Evolutionary conservation across 306 rosid genomes (phyloP).

Genomic region (Quercus glauca): DNA sequence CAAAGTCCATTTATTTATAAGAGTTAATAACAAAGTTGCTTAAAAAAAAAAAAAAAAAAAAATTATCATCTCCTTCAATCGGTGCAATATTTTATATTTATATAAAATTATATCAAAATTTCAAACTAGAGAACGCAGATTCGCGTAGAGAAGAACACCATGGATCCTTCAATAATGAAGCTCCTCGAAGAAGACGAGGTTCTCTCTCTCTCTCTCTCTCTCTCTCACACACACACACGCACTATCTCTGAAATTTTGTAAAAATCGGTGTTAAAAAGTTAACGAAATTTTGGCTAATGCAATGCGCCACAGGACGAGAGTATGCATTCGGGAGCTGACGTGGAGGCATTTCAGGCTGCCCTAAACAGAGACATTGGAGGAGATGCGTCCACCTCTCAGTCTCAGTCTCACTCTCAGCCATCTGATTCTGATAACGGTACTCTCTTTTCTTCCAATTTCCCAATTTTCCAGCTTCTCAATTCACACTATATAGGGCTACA

Average conservation of each 20-base stretch:
- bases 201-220: not conserved
- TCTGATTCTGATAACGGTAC: slow-evolving; percentile 59
- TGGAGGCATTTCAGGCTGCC: slow-evolving; percentile 89
- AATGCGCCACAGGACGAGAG: slow-evolving; percentile 57
- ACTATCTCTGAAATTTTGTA: no score
- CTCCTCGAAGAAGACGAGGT: slow-evolving; percentile 95
- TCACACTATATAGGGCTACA: not conserved
- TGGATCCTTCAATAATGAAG: slow-evolving; percentile 90
- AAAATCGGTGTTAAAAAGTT: not conserved
- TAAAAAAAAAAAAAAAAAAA: no score
- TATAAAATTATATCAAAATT: no score
- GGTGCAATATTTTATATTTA: no score
- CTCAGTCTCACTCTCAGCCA: not conserved
- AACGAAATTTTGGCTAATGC: slow-evolving; percentile 10
- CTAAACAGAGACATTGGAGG: slow-evolving; percentile 78
- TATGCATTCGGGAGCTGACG: slow-evolving; percentile 86
- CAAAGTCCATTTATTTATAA: no score
- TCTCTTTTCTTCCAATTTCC: not conserved
- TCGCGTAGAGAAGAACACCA: slow-evolving; percentile 4
- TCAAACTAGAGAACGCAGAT: not conserved
- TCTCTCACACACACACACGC: no score
- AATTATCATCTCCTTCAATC: no score
- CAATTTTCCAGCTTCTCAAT: no score
- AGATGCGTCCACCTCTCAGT: slow-evolving; percentile 45
- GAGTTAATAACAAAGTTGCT: no score